Evolutionary conservation across 1,284 basidiomycete genomes (phyloP), one percentile per base, ranked within the genome.

Genomic region (Austropuccinia psidii): DNA sequence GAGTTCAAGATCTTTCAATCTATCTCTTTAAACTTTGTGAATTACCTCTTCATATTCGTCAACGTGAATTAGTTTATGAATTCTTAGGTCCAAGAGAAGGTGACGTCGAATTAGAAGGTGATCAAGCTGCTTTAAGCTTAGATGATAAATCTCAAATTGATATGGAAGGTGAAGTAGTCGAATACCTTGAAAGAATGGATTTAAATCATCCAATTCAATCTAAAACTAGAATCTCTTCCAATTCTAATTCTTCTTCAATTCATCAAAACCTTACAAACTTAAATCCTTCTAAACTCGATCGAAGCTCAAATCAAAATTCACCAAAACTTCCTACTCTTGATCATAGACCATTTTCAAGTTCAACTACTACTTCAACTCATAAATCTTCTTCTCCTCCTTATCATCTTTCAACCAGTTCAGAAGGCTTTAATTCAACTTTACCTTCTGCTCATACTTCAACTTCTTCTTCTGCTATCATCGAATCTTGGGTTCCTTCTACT

Each of bases 51-150:
- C 89, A 93, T 80, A 87, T 98, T 64, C 83, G 96, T 54, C 88
- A 92, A 72, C 88, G 92, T 78, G 83, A 85, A 29, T 86, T 94
- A 24, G 85, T 97, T 57, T 87, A 93, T 58, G 85, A 86, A 72
- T 98, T 98, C 82, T 86, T 98, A 74, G 85, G 90, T 7, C 85
- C 90, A 21, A 90, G 91, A 79, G 87, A 91, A 0, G 95, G 95
- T 8, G 95, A 99, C 79, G 87, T 90, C 11, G 58, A 52, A 13
- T 39, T 64, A 58, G 85, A 88, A 70, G 83, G 86, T 21, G 86
- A 86, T 6, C 83, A 89, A 13, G 33, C 82, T 81, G 62, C 83
- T 83, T 75, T 86, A 86, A 79, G 84, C 89, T 50, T 74, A 75
- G 54, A 70, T 75, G 47, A 65, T 70, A 24, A 64, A 67, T 45